phyloP scores from a whole-genome alignment of 1,284 basidiomycete species.

The Mycosarcoma mackinlayi region DNA sequence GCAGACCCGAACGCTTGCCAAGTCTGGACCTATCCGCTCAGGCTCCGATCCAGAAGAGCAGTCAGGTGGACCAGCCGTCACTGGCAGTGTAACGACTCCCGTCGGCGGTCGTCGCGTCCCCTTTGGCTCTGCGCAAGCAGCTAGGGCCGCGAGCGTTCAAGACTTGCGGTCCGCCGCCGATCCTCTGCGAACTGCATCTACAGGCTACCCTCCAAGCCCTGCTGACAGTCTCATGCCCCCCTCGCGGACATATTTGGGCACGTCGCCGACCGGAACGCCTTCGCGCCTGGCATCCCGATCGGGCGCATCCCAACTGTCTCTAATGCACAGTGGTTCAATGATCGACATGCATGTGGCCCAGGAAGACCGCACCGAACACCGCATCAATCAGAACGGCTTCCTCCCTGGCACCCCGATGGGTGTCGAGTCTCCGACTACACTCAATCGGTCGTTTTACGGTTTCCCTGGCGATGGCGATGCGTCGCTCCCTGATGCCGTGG shows the following conservation, averaged over 20 bases:
- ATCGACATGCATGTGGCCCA: slow-evolving; percentile 70
- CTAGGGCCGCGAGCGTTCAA: slow-evolving; percentile 49
- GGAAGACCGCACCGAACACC: slow-evolving; percentile 53
- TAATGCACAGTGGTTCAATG: slow-evolving; percentile 69
- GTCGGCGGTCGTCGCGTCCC: slow-evolving; percentile 26
- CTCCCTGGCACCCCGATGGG: slow-evolving; percentile 46
- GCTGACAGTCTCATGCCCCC: slow-evolving; percentile 56
- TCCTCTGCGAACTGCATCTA: slow-evolving; percentile 32
- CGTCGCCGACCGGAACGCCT: slow-evolving; percentile 43
- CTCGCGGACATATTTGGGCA: slow-evolving; percentile 49
- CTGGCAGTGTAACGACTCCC: slow-evolving; percentile 12
- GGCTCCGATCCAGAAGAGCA: slow-evolving; percentile 28
- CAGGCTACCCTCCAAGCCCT: slow-evolving; percentile 31
- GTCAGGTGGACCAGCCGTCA: background rate
- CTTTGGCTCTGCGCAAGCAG: slow-evolving; percentile 32
- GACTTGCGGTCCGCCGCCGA: slow-evolving; percentile 49
- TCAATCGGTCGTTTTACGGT: slow-evolving; percentile 53
- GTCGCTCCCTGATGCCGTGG: slow-evolving; percentile 32
- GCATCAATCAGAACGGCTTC: slow-evolving; percentile 54
- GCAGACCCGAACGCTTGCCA: slow-evolving; percentile 26
- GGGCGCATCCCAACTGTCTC: slow-evolving; percentile 59
- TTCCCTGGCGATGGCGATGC: slow-evolving; percentile 56
- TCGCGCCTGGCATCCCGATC: slow-evolving; percentile 38
- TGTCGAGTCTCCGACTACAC: slow-evolving; percentile 39
- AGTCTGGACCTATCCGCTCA: slow-evolving; percentile 13